Base-by-base conservation (phyloP, 768 basidiomycete species). In the Phylloporus sp. region DNA sequence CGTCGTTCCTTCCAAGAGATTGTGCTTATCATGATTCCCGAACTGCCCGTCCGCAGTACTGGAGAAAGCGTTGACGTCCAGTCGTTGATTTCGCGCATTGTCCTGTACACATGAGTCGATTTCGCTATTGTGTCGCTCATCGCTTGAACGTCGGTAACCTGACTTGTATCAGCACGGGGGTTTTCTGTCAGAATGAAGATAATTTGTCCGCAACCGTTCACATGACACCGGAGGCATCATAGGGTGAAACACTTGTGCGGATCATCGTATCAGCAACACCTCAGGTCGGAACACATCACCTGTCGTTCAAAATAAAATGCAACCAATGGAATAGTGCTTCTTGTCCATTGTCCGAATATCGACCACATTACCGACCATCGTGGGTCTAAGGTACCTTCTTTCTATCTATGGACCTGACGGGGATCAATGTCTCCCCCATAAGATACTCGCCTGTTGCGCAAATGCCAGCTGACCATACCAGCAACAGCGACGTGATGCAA, bases 391-490 rank as follows among this genome's bases (percentile, higher is more conserved):
- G 22, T 42, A 59, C 41, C 56, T 64, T 69, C 43, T 42, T 57
- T 56, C 54, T 53, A 48, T 55, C 52, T 42, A 51, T 49, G 9
- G 56, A 46, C 34, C 39, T 31, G 13, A 28, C 43, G 55, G 61
- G 50, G 49, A 66, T 57, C 57, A 71, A 55, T 5, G 62, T 60
- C 24, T 64, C 64, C 12, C 72, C 71, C 80, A 91, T 83, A 39
- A 92, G 67, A 59, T 79, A 74, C 65, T 91, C 89, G 34, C 91
- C 91, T 5, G 78, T 71, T 0, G 80, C 80, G 54, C 86, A 86
- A 20, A 93, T 81, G 1, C 82, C 88, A 24, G 85, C 87, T 1
- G 86, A 85, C 82, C 88, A 92, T 5, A 90, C 74, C 35, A 89
- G 74, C 49, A 94, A 72, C 32, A 92, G 69, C 1, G 88, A 91